Base-by-base conservation (phyloP, 164 flowering plant species). In the Vitis rupestris region DNA sequence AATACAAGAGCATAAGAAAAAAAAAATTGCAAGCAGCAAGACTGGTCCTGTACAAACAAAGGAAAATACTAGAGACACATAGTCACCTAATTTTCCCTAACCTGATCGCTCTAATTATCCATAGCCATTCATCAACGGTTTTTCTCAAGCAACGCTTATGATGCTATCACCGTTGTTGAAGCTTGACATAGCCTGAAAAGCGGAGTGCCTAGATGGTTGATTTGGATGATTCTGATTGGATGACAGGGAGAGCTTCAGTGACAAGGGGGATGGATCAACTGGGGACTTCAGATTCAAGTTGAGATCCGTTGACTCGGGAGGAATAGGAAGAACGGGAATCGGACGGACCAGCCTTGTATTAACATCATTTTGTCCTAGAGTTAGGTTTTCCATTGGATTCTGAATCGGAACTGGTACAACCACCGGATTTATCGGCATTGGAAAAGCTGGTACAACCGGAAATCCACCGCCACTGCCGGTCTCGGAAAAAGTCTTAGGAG, bases 91-190 rank as follows among this genome's bases (percentile, higher is more conserved):
- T 19, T 54, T 31, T 53, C 54, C 30, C 58, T 47, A 31, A 57
- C 52, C 65, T 16, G 60, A 23, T 62, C 74, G 60, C 31, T 70
- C 53, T 37, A 63, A 62, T 57, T 37, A 19, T 64, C 13, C 31
- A 47, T 23, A 58, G 17, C 13, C 59, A 11, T 8, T 57, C 50
- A 8, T 11, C 48, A 54, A 4, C 19, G 44, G 47, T 65, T 29
- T 65, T 15, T 31, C 48, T 75, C 66, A 86, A 47, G 81, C 81
- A 58, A 82, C 86, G 47, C 76, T 70, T 54, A 86, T 84, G 63
- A 82, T 76, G 75, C 71, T 69, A 62, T 85, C 87, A 2, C 84
- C 79, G 70, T 80, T 80, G 60, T 30, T 72, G 68, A 83, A 77
- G 68, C 67, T 57, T 58, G 77, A 23, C 72, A 75, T 67, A 11